These are phyloP conservation scores for Eucalyptus paniculata DNA, from an alignment of 345 rosid genomes.

Conservation along the genomic window DNA sequence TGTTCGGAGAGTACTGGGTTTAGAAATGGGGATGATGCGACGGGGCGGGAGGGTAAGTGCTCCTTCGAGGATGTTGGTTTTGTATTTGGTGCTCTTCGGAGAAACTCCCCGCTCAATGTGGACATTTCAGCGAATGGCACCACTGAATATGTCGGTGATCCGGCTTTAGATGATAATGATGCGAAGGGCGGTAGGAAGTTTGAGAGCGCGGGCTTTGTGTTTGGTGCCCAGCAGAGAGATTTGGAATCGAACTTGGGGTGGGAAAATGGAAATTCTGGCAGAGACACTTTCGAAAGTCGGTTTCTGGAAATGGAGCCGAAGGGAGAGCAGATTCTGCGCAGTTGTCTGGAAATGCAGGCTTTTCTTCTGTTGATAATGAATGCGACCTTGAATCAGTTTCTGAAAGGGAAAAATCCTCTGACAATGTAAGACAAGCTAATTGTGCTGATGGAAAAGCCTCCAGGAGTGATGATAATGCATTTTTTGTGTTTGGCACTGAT, in stretches of 20 bases:
- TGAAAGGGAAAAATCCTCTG: background rate
- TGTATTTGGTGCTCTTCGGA: slow-evolving; percentile 11
- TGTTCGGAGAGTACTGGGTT: slow-evolving; percentile 3
- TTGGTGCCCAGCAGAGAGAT: background rate
- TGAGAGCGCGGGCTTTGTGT: background rate
- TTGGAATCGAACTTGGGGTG: background rate
- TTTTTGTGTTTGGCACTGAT: background rate
- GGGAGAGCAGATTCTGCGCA: background rate
- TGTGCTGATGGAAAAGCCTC: background rate
- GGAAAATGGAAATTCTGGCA: background rate
- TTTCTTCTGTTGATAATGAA: background rate
- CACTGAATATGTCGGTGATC: background rate
- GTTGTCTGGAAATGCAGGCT: background rate
- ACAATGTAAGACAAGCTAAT: background rate
- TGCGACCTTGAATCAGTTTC: background rate
- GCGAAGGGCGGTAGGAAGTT: background rate
- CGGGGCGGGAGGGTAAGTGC: background rate
- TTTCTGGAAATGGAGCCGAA: background rate
- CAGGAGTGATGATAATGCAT: background rate
- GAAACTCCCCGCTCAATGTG: background rate
- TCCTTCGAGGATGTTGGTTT: slow-evolving; percentile 1
- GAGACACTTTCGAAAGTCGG: background rate
- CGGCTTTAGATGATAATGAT: slow-evolving; percentile 1
- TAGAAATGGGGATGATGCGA: background rate
- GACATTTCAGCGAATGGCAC: background rate